These are phyloP conservation scores for Hypoxylon sp. DNA, from an alignment of 2,329 filamentous ascomycete species.

Conservation along the genomic window DNA sequence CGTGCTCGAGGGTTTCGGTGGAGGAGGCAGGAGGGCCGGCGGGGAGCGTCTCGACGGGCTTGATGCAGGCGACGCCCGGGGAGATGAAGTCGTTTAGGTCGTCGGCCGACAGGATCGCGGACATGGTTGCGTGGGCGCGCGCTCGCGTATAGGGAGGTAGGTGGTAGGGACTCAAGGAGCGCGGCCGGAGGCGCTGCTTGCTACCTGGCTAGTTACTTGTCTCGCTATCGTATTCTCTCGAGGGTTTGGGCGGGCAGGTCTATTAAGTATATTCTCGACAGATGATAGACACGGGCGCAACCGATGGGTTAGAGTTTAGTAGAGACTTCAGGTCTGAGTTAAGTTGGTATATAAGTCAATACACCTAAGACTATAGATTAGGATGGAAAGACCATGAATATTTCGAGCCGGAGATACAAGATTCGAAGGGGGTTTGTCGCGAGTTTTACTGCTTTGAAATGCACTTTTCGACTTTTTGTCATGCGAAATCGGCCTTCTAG, in stretches of 20 bases:
- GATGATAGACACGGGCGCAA: not conserved
- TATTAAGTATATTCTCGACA: not conserved
- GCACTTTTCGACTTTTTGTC: constrained; percentile 29
- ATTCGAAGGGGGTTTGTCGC: not conserved
- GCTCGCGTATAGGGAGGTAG: no score
- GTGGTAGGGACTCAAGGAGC: constrained; percentile 1
- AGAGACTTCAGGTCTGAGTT: not conserved
- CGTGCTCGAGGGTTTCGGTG: constrained; percentile 66
- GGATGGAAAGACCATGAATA: not conserved
- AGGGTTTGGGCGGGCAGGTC: not conserved
- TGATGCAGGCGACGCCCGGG: constrained; percentile 97
- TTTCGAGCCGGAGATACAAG: not conserved
- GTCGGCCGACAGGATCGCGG: constrained; percentile 95
- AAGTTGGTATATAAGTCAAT: not conserved
- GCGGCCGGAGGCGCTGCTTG: constrained; percentile 7
- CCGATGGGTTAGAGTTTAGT: not conserved
- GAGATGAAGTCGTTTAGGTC: constrained; percentile 99
- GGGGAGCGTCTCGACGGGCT: constrained; percentile 93
- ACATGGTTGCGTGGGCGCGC: constrained; percentile 73
- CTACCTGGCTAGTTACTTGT: not conserved
- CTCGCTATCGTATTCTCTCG: not conserved
- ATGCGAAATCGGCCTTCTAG: constrained; percentile 40
- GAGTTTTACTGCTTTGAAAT: constrained; percentile 36
- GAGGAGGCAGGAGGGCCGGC: constrained; percentile 58
- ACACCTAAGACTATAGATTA: not conserved